phyloP scores from a whole-genome alignment of 192 early-diverging fungal species.

The Gryganskiella cystojenkinii region DNA sequence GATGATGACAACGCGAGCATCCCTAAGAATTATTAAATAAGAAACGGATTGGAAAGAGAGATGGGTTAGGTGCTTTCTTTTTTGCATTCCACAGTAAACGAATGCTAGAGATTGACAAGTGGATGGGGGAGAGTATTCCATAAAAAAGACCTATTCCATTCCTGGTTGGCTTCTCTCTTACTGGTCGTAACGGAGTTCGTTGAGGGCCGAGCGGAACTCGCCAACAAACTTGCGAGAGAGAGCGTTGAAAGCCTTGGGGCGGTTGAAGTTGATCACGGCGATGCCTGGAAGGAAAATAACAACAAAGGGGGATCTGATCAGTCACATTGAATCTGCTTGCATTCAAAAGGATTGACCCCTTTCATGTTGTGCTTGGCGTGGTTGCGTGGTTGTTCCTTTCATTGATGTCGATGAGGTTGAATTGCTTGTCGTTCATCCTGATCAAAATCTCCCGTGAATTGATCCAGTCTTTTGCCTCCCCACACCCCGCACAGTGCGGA shows the following conservation, averaged over 20 bases:
- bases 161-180: no score
- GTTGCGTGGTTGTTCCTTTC: no score
- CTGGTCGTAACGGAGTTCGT: slow-evolving; percentile 71
- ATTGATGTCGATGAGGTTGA: background rate
- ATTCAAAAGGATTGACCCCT: background rate
- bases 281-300: slow-evolving; percentile 67
- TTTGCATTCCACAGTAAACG: background rate
- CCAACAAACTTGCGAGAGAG: slow-evolving; percentile 81
- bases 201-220: slow-evolving; percentile 75
- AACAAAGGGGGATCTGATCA: background rate
- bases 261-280: slow-evolving; percentile 81
- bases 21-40: slow-evolving; percentile 35
- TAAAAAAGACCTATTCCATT: no score
- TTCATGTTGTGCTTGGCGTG: no score
- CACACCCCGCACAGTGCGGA: no score
- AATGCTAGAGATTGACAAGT: background rate
- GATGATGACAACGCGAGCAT: slow-evolving; percentile 82
- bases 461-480: background rate
- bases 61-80: background rate
- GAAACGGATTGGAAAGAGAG: background rate
- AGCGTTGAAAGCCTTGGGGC: slow-evolving; percentile 90
- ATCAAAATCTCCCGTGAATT: background rate
- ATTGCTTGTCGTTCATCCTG: background rate
- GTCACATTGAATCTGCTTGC: background rate
- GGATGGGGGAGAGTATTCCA: background rate